Percentiles rank a stretch among this genome's conserved stretches.
Conservation (phyloP, 768 basidiomycete genomes). For the Boletus tylopilopsis region DNA sequence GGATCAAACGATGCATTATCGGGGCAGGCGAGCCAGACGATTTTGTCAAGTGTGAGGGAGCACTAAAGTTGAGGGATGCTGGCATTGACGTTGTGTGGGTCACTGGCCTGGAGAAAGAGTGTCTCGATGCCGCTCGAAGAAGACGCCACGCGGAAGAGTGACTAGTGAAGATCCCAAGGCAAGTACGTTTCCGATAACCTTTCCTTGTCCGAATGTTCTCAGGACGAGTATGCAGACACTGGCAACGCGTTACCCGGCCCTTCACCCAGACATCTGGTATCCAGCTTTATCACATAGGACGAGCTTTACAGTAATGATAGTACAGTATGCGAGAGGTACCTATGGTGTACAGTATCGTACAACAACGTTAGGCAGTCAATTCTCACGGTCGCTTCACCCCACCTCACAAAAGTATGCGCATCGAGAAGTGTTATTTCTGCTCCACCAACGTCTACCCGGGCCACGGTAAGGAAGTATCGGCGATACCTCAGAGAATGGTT, state of each 20-base stretch:
- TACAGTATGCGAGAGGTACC: no score
- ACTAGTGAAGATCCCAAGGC: neutral
- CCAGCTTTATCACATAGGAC: no score
- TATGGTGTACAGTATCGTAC: no score
- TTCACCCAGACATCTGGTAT: no score
- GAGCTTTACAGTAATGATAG: no score
- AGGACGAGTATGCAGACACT: constrained; percentile 4
- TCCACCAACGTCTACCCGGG: constrained; percentile 96
- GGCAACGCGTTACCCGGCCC: neutral
- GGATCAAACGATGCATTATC: constrained; percentile 74
- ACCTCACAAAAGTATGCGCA: constrained; percentile 57
- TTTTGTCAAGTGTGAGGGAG: constrained; percentile 92
- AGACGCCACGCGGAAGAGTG: constrained; percentile 33
- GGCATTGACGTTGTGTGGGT: constrained; percentile 78
- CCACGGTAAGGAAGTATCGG: constrained; percentile 55
- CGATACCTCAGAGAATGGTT: neutral
- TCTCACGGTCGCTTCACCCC: constrained; percentile 23
- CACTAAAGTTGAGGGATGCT: constrained; percentile 60
- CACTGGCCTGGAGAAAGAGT: constrained; percentile 70
- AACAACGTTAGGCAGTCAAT: no score
- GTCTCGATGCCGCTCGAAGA: constrained; percentile 74
- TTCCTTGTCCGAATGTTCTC: neutral
- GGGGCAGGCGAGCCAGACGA: constrained; percentile 91
- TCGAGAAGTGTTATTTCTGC: constrained; percentile 99
- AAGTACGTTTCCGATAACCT: constrained; percentile 5